Evolutionary conservation across 1,284 basidiomycete species (phyloP).

Genomic region (Takashimella tepidaria): DNA sequence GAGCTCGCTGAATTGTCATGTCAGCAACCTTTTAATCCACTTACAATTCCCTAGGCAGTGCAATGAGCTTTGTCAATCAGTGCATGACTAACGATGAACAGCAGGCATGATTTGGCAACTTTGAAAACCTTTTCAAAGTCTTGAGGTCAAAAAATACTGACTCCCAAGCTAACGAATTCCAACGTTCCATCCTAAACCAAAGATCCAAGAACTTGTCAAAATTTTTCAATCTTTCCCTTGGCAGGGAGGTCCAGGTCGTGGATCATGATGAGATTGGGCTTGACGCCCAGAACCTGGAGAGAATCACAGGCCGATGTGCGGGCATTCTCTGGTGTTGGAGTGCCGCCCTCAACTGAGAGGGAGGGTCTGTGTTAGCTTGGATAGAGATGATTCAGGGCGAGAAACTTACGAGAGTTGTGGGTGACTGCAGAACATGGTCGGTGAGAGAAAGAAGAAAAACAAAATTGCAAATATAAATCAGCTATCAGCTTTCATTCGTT

Average conservation of each 20-base stretch:
- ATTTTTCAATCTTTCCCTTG: slow-evolving; percentile 21
- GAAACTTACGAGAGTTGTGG: slow-evolving; percentile 4
- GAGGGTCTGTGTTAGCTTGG: background rate
- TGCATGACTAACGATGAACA: slow-evolving; percentile 57
- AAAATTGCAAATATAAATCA: background rate
- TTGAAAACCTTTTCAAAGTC: slow-evolving; percentile 36
- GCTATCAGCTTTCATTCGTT: too few species aligned
- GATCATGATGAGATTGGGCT: slow-evolving; percentile 35
- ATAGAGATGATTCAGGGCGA: too few species aligned
- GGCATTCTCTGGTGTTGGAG: slow-evolving; percentile 13
- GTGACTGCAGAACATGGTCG: slow-evolving; percentile 4
- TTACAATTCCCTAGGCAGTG: background rate
- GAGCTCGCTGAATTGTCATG: slow-evolving; percentile 50
- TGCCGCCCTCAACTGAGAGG: background rate
- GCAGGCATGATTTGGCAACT: slow-evolving; percentile 60
- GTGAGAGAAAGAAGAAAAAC: background rate
- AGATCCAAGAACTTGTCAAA: slow-evolving; percentile 38
- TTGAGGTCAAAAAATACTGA: slow-evolving; percentile 42
- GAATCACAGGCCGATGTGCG: slow-evolving; percentile 21
- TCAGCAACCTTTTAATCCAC: background rate
- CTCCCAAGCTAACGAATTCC: slow-evolving; percentile 50
- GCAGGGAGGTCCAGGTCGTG: slow-evolving; percentile 33
- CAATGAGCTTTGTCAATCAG: too few species aligned
- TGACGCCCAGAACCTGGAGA: slow-evolving; percentile 21
- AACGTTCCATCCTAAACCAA: slow-evolving; percentile 55